These are phyloP conservation scores for Groenewaldozyma sp. DNA, from an alignment of 1,139 yeast genomes.

Conservation along the genomic window DNA sequence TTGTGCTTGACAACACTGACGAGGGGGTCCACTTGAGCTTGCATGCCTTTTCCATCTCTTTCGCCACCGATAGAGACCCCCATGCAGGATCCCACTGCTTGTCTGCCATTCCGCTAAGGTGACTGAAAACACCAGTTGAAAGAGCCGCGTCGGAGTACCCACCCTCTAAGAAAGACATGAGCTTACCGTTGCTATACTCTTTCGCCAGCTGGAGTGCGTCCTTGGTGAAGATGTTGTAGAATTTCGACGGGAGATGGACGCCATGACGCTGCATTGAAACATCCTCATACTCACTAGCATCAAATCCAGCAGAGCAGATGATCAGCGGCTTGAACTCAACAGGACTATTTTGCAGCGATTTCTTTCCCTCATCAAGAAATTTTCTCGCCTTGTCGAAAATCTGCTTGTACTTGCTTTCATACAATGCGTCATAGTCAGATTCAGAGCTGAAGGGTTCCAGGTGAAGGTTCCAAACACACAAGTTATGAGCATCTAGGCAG, in stretches of 20 bases:
- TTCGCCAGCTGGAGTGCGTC: constrained; percentile 62
- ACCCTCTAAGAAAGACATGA: constrained; percentile 70
- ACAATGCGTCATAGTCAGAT: constrained; percentile 55
- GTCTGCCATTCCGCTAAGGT: constrained; percentile 55
- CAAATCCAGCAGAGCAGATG: constrained; percentile 77
- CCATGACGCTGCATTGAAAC: constrained; percentile 81
- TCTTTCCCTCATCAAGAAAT: constrained; percentile 38
- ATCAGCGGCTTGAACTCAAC: constrained; percentile 58
- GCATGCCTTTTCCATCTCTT: constrained; percentile 62
- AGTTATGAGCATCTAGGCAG: constrained; percentile 68
- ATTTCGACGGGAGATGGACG: constrained; percentile 74
- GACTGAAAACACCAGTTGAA: constrained; percentile 72
- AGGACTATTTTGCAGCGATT: constrained; percentile 23
- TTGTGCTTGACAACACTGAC: constrained; percentile 2
- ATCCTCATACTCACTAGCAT: constrained; percentile 78
- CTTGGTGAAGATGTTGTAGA: constrained; percentile 62
- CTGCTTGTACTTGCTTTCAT: constrained; percentile 52
- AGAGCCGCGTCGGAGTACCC: constrained; percentile 84
- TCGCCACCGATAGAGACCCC: constrained; percentile 45
- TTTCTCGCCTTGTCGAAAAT: constrained; percentile 61
- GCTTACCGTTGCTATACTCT: constrained; percentile 51
- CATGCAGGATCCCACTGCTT: constrained; percentile 48
- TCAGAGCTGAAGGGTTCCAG: constrained; percentile 55
- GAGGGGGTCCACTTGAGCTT: constrained; percentile 53
- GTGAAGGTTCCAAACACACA: constrained; percentile 81